Evolutionary conservation across 2,329 filamentous ascomycete species (phyloP).

Genomic region (Diaporthe vaccinii): DNA sequence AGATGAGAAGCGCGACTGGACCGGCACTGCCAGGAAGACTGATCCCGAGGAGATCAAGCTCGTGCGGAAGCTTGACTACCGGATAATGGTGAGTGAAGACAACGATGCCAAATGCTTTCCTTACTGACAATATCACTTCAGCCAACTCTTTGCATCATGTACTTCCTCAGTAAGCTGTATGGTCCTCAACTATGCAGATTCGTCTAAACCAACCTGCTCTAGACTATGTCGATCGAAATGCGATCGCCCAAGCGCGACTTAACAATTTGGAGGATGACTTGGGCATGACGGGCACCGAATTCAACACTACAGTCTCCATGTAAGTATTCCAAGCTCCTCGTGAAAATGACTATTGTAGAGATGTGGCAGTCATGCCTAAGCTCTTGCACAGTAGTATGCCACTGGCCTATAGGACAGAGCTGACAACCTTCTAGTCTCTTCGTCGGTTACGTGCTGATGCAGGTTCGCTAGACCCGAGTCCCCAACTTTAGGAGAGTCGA

Average conservation of each 20-base stretch:
- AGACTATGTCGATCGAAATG: slow-evolving; percentile 30
- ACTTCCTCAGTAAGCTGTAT: slow-evolving; percentile 14
- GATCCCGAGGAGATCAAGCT: slow-evolving; percentile 52
- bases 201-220: neutral
- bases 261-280: slow-evolving; percentile 29
- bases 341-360: neutral
- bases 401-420: neutral
- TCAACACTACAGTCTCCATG: slow-evolving; percentile 34
- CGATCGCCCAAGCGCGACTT: slow-evolving; percentile 14
- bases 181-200: neutral
- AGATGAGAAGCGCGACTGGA: slow-evolving; percentile 25
- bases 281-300: slow-evolving; percentile 22
- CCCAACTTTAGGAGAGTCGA: neutral
- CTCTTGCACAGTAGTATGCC: neutral
- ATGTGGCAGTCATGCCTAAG: neutral
- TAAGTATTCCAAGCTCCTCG: neutral
- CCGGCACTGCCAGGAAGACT: slow-evolving; percentile 45
- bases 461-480: slow-evolving; percentile 38
- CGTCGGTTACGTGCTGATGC: slow-evolving; percentile 58
- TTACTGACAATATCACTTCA: neutral
- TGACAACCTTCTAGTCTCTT: slow-evolving; percentile 3
- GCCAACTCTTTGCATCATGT: slow-evolving; percentile 31
- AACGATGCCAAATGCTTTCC: neutral
- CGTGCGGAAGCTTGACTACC: slow-evolving; percentile 53
- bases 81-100: slow-evolving; percentile 48